Evolutionary conservation across 2,329 filamentous ascomycete species (phyloP), one percentile per base, ranked within the genome.

Genomic region (Leptodontidium sp.): DNA sequence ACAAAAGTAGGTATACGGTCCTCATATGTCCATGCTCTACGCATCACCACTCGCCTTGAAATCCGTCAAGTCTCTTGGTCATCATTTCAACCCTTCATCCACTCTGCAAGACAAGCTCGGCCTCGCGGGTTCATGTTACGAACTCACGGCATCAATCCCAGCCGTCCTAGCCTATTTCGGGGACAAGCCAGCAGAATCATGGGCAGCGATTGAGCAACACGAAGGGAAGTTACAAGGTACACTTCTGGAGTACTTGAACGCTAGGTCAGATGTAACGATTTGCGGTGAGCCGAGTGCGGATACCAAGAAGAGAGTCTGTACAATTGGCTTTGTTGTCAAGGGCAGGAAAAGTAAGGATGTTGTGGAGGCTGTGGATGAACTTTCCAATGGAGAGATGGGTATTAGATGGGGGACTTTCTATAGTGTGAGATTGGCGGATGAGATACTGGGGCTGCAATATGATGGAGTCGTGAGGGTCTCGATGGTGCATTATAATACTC

Each of bases 21-120:
- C 92, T 0, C 92, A 94, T 73, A 84, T 94, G 1, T 85, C 91
- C 0, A 86, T 90, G 71, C 81, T 95, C 1, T 95, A 93, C 76
- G 90, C 86, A 5, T 87, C 87, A 29, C 81, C 82, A 4, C 75
- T 79, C 0, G 88, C 87, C 0, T 88, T 91, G 69, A 75, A 84
- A 17, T 78, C 84, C 59, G 81, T 93, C 65, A 80, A 80, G 4
- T 86, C 88, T 0, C 78, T 90, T 0, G 86, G 87, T 0, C 91
- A 93, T 76, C 92, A 86, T 80, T 93, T 93, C 83, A 92, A 92
- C 74, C 79, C 84, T 0, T 78, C 81, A 2, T 79, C 82, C 6
- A 88, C 87, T 0, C 82, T 94, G 0, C 85, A 89, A 71, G 82
- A 91, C 52, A 92, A 92, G 77, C 82, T 93, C 7, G 90, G 87